Conservation (phyloP, 2,329 filamentous ascomycete species). For the Trichoderma harzianum region DNA sequence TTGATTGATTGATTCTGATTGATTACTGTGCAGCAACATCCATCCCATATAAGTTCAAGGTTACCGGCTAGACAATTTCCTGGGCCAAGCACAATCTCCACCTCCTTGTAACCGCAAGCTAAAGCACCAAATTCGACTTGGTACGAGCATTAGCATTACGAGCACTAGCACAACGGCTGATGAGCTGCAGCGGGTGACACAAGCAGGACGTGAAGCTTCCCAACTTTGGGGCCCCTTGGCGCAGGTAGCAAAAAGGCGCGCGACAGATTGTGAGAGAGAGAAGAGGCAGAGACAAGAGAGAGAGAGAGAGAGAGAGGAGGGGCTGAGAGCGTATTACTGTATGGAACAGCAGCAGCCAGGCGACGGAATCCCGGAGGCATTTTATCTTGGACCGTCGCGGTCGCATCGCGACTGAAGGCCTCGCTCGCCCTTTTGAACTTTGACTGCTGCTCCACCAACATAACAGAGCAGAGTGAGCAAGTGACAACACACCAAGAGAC, state of each 20-base stretch:
- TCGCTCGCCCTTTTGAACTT: too few relatives aligned
- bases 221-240: background rate
- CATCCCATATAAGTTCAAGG: background rate
- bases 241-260: background rate
- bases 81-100: background rate
- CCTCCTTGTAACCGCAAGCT: background rate
- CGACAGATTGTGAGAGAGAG: background rate
- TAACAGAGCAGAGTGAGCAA: background rate
- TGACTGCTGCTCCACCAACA: background rate
- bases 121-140: background rate
- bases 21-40: background rate
- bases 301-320: background rate
- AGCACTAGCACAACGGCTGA: background rate
- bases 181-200: background rate
- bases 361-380: background rate
- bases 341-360: background rate
- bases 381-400: background rate
- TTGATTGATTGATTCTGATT: background rate
- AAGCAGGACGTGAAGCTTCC: background rate
- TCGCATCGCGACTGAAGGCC: background rate
- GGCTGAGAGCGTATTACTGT: background rate
- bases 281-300: background rate
- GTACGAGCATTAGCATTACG: background rate
- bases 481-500: background rate
- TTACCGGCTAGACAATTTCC: background rate